phyloP scores from a whole-genome alignment of 2,329 filamentous ascomycete species.

The Tolypocladium tropicale region DNA sequence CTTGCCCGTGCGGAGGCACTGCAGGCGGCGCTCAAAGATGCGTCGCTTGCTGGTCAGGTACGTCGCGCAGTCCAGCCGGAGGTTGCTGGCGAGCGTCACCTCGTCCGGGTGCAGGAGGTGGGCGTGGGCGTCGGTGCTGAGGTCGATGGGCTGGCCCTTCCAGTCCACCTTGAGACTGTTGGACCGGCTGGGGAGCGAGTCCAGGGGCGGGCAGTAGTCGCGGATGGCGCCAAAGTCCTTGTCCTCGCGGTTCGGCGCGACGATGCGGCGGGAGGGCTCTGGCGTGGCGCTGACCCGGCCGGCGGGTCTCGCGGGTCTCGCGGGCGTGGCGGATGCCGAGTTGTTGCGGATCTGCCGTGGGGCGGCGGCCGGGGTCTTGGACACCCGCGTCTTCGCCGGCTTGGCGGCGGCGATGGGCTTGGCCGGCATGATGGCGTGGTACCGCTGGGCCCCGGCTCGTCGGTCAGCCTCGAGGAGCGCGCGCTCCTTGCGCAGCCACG shows the following conservation, averaged over 20 bases:
- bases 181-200: conserved; percentile 52
- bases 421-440: conserved; percentile 32
- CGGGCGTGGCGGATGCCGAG: conserved; percentile 4
- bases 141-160: conserved; percentile 72
- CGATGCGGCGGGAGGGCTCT: conserved; percentile 38
- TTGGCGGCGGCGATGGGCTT: conserved; percentile 22
- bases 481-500: conserved; percentile 41
- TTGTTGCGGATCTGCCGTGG: conserved; percentile 25
- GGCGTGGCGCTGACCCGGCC: conserved; percentile 34
- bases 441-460: conserved; percentile 27
- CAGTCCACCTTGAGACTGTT: conserved; percentile 77
- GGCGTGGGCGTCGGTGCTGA: conserved; percentile 60
- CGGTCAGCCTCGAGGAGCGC: conserved; percentile 37
- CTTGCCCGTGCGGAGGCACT: conserved; percentile 57
- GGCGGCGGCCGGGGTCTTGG: conserved; percentile 18
- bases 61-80: conserved; percentile 76
- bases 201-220: conserved; percentile 61
- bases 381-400: conserved; percentile 18
- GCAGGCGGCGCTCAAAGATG: conserved; percentile 71
- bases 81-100: conserved; percentile 61
- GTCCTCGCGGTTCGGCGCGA: conserved; percentile 66
- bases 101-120: conserved; percentile 70
- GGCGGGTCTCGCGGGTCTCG: conserved; percentile 14
- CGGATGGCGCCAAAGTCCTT: conserved; percentile 65
- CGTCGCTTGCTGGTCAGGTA: conserved; percentile 90